phyloP scores from a whole-genome alignment of 345 rosid species.

The Acer saccharum region DNA sequence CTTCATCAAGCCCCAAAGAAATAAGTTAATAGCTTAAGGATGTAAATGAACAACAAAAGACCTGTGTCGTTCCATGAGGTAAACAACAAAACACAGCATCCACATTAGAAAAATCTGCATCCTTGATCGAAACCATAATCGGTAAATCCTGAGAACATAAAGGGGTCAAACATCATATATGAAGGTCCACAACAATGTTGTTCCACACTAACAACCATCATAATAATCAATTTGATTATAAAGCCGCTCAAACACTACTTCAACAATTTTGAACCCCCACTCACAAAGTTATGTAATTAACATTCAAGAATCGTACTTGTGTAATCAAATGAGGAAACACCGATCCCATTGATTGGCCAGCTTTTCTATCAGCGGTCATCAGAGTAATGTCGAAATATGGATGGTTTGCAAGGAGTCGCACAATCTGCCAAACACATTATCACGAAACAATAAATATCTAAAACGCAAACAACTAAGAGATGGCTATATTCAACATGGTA shows the following conservation, averaged over 20 bases:
- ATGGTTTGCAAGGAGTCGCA: constrained; percentile 81
- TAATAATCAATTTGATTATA: background rate
- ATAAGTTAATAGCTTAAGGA: background rate
- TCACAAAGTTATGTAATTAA: background rate
- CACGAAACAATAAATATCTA: background rate
- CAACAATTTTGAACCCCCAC: background rate
- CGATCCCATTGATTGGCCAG: constrained; percentile 89
- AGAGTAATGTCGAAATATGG: constrained; percentile 67
- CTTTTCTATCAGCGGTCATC: constrained; percentile 99
- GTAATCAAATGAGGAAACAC: constrained; percentile 79
- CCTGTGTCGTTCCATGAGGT: constrained; percentile 99
- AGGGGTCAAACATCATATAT: constrained; percentile 10
- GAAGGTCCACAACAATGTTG: background rate
- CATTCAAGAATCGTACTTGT: constrained; percentile 48
- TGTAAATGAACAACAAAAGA: constrained; percentile 22
- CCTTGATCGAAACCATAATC: constrained; percentile 65
- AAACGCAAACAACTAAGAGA: background rate
- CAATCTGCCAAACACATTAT: constrained; percentile 51
- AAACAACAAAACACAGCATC: constrained; percentile 98
- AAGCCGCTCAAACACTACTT: background rate
- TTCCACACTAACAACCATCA: background rate
- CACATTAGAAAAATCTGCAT: constrained; percentile 77
- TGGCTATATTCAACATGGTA: background rate
- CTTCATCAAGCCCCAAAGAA: background rate
- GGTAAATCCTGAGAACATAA: constrained; percentile 69